Evolutionary conservation across 2,329 filamentous ascomycete genomes (phyloP).

Genomic region (Didymella pomorum): DNA sequence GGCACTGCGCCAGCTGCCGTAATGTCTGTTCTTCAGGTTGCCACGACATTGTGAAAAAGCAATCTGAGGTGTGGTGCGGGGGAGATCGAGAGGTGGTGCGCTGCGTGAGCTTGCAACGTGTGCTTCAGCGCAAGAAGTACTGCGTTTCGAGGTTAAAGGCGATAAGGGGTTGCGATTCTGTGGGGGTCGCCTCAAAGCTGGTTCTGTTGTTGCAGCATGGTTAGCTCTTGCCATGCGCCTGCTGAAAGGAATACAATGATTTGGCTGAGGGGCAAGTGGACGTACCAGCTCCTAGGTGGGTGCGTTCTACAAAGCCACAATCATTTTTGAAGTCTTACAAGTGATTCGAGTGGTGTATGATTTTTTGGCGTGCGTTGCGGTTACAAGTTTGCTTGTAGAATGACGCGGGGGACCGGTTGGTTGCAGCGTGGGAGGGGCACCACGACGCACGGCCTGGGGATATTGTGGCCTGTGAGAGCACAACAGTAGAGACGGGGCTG

Average conservation of each 20-base stretch:
- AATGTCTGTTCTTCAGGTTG: conserved; percentile 87
- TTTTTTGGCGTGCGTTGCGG: conserved; percentile 35
- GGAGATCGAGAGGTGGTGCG: conserved; percentile 18
- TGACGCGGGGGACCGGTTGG: conserved; percentile 42
- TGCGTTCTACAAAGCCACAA: conserved; percentile 44
- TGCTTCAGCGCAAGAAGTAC: neutral
- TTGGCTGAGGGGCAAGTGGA: conserved; percentile 34
- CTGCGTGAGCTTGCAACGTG: neutral
- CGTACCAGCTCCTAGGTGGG: conserved; percentile 44
- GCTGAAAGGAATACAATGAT: conserved; percentile 31
- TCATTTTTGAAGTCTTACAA: conserved; percentile 39
- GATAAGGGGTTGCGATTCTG: conserved; percentile 18
- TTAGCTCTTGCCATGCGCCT: conserved; percentile 40
- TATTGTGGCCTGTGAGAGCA: conserved; percentile 28
- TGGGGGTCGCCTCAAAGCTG: conserved; percentile 40
- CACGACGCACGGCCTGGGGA: conserved; percentile 22
- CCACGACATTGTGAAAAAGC: conserved; percentile 75
- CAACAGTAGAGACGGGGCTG: conserved; percentile 33
- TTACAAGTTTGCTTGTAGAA: conserved; percentile 42
- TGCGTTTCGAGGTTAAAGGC: conserved; percentile 8
- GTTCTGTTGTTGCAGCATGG: conserved; percentile 42
- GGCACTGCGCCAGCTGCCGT: conserved; percentile 84
- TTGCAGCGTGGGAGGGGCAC: conserved; percentile 26
- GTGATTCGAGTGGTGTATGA: conserved; percentile 24
- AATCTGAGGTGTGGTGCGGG: conserved; percentile 27